These are phyloP conservation scores for Carex scoparia DNA, from an alignment of 176 grass and related monocot genomes.

Conservation along the genomic window DNA sequence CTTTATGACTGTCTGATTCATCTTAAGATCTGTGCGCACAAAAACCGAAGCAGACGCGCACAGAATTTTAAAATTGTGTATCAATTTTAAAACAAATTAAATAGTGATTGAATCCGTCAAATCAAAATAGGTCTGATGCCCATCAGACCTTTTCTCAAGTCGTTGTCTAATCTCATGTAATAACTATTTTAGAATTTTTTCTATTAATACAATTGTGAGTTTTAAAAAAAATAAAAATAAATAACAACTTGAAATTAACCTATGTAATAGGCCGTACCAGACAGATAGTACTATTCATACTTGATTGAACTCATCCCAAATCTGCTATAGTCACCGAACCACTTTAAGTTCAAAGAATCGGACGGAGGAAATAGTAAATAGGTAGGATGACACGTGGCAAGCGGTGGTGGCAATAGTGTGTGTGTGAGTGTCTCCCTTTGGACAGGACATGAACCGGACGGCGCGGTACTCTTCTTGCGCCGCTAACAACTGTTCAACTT, in stretches of 20 bases:
- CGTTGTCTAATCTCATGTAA: no score
- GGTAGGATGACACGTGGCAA: slow-evolving; percentile 21
- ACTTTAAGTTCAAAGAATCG: not conserved
- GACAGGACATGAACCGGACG: slow-evolving; percentile 40
- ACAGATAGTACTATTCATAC: not conserved
- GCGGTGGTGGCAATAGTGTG: not conserved
- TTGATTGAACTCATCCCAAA: slow-evolving; percentile 15
- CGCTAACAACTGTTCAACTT: slow-evolving; percentile 40
- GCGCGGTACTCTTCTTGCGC: slow-evolving; percentile 31
- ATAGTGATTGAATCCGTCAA: no score
- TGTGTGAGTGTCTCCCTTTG: not conserved
- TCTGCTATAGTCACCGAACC: not conserved
- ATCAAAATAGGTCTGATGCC: no score
- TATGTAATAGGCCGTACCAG: not conserved
- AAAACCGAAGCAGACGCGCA: no score
- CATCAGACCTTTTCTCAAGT: no score
- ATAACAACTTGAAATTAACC: not conserved
- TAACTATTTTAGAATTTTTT: no score
- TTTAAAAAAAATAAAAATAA: no score
- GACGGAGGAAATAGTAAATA: not conserved
- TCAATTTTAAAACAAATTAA: no score
- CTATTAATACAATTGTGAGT: no score
- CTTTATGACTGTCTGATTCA: no score
- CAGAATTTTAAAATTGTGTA: no score
- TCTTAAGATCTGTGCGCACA: no score